phyloP scores from a whole-genome alignment of 2,329 filamentous ascomycete species.

The Aspergillus pseudoglaucus region DNA sequence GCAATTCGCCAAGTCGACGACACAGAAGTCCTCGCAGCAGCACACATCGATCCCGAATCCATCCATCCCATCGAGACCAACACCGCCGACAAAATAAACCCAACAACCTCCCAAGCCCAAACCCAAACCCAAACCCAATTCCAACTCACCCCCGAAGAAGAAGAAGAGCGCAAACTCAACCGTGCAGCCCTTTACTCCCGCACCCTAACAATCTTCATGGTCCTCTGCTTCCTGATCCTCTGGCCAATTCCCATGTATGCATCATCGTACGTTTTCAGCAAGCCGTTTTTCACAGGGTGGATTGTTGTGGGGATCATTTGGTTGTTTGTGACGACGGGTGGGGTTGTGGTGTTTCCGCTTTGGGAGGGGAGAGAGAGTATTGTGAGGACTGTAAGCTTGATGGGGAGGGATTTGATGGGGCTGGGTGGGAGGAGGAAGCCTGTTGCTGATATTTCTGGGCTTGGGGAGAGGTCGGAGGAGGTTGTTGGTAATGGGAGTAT shows the following conservation, averaged over 20 bases:
- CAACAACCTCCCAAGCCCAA: neutral
- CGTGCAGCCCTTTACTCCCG: conserved; percentile 51
- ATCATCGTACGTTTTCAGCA: conserved; percentile 70
- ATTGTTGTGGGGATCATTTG: conserved; percentile 70
- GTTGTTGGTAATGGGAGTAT: neutral
- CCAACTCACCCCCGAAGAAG: conserved; percentile 29
- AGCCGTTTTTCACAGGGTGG: conserved; percentile 78
- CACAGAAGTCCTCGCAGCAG: conserved; percentile 58
- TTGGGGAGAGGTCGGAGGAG: neutral
- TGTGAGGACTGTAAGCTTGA: conserved; percentile 53
- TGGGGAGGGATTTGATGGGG: conserved; percentile 54
- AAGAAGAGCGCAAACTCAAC: conserved; percentile 47
- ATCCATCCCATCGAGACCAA: conserved; percentile 46
- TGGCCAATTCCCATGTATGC: conserved; percentile 95
- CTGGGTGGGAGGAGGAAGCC: conserved; percentile 38
- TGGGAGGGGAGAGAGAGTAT: conserved; percentile 71
- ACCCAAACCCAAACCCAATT: neutral
- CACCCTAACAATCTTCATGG: conserved; percentile 56
- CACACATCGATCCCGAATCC: conserved; percentile 60
- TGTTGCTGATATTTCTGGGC: conserved; percentile 14
- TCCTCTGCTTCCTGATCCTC: conserved; percentile 66
- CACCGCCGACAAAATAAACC: conserved; percentile 10
- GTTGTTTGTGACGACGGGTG: conserved; percentile 66
- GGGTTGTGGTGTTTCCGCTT: conserved; percentile 73
- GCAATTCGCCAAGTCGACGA: conserved; percentile 74